These are phyloP conservation scores for Boletus smithii DNA, from an alignment of 1,284 basidiomycete species.

Conservation along the genomic window DNA sequence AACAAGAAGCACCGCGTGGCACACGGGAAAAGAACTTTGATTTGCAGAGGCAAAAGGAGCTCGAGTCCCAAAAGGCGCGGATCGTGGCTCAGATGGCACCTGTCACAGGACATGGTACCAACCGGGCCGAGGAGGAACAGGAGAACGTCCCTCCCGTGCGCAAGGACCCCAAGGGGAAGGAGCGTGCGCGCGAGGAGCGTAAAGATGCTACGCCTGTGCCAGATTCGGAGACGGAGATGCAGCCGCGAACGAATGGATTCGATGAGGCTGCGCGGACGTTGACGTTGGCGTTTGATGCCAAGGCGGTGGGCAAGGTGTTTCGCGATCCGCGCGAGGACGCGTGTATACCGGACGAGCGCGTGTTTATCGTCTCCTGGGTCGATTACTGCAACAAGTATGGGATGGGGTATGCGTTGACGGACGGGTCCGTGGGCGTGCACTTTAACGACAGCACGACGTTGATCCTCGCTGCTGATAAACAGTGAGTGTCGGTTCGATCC, in stretches of 20 bases:
- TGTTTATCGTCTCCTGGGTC: conserved; percentile 96
- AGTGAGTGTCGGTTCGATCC: conserved; percentile 44
- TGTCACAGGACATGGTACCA: conserved; percentile 35
- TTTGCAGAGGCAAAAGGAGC: conserved; percentile 60
- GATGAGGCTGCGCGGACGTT: conserved; percentile 68
- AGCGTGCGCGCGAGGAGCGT: conserved; percentile 33
- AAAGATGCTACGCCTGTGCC: conserved; percentile 20
- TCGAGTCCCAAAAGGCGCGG: conserved; percentile 83
- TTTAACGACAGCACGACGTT: conserved; percentile 94
- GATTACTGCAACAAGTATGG: conserved; percentile 99
- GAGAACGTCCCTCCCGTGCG: conserved; percentile 43
- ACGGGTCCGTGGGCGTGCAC: conserved; percentile 91
- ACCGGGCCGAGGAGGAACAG: conserved; percentile 38
- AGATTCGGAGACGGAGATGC: conserved; percentile 24
- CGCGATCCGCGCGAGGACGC: conserved; percentile 55
- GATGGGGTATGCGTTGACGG: conserved; percentile 94
- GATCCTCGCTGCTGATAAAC: conserved; percentile 79
- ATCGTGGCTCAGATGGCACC: conserved; percentile 90
- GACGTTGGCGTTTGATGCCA: conserved; percentile 65
- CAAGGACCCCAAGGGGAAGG: conserved; percentile 33
- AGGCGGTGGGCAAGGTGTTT: conserved; percentile 58
- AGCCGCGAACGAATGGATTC: conserved; percentile 51
- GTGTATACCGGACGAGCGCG: conserved; percentile 61
- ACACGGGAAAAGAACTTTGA: conserved; percentile 46
- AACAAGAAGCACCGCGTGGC: conserved; percentile 34